These are phyloP conservation scores for Plantago rigida DNA, from an alignment of 305 asterid genomes.

Conservation along the genomic window DNA sequence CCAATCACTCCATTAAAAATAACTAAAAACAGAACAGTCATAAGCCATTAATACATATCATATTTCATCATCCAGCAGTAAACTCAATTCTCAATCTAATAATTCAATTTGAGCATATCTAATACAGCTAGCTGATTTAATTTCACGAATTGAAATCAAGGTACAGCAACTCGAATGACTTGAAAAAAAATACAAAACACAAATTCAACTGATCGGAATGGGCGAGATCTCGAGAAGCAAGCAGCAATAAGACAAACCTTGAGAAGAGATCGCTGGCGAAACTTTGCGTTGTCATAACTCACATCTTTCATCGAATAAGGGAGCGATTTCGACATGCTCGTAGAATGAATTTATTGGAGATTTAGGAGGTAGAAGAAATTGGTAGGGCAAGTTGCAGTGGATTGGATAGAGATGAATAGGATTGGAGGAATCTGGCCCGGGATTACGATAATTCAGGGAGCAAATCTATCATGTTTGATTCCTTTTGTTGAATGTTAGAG, in stretches of 20 bases:
- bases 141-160: background rate
- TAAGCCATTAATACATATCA: no score
- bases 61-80: background rate
- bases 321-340: constrained; percentile 65
- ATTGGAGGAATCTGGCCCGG: constrained; percentile 3
- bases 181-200: constrained; percentile 6
- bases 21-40: background rate
- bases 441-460: background rate
- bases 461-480: background rate
- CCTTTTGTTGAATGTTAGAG: background rate
- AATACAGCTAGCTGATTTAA: background rate
- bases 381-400: no score
- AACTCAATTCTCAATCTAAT: no score
- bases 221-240: constrained; percentile 25
- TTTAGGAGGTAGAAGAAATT: background rate
- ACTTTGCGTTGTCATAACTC: constrained; percentile 81
- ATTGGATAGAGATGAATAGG: background rate
- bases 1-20: background rate
- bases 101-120: background rate
- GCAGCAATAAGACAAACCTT: constrained; percentile 40
- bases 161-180: constrained; percentile 5
- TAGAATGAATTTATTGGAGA: background rate
- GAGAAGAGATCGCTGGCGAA: constrained; percentile 68
- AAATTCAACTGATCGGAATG: background rate
- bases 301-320: constrained; percentile 87